Conservation (phyloP, 2,329 filamentous ascomycete species). For the Aspergillus sp. region DNA sequence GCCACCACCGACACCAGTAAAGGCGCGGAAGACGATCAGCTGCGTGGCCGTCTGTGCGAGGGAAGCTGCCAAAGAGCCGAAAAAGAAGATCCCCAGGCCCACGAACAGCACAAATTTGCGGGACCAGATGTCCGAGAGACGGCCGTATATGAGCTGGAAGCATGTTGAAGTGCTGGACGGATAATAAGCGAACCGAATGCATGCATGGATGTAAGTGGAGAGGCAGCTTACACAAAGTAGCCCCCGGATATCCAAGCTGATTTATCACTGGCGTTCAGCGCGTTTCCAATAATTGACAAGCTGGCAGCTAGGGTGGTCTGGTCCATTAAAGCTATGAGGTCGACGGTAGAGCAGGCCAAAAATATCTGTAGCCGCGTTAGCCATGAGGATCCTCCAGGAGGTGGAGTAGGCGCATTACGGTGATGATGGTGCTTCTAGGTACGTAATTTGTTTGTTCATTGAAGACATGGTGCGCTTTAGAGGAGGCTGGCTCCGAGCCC, state of each 20-base stretch:
- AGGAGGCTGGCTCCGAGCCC: background rate
- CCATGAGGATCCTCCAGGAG: background rate
- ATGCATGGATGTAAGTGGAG: background rate
- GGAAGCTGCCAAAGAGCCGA: constrained; percentile 60
- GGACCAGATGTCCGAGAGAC: constrained; percentile 61
- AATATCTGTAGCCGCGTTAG: constrained; percentile 49
- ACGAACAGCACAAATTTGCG: constrained; percentile 58
- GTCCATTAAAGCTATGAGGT: constrained; percentile 57
- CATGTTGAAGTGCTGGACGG: constrained; percentile 69
- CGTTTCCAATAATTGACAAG: constrained; percentile 55
- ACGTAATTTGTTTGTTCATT: constrained; percentile 60
- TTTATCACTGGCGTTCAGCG: constrained; percentile 51
- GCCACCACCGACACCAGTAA: constrained; percentile 61
- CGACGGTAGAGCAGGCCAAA: constrained; percentile 56
- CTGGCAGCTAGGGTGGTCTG: constrained; percentile 58
- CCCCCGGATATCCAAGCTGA: constrained; percentile 57
- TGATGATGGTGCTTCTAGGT: constrained; percentile 52
- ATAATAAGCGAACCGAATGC: constrained; percentile 23
- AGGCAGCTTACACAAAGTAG: constrained; percentile 61
- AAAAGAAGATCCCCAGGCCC: constrained; percentile 53
- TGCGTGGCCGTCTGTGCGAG: constrained; percentile 56
- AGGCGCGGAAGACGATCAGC: constrained; percentile 60
- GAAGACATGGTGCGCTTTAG: constrained; percentile 33
- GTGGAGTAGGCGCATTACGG: constrained; percentile 32
- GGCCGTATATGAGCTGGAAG: constrained; percentile 65